Base-by-base conservation (phyloP, 2,329 filamentous ascomycete species). In the Trichoderma aggressivum region DNA sequence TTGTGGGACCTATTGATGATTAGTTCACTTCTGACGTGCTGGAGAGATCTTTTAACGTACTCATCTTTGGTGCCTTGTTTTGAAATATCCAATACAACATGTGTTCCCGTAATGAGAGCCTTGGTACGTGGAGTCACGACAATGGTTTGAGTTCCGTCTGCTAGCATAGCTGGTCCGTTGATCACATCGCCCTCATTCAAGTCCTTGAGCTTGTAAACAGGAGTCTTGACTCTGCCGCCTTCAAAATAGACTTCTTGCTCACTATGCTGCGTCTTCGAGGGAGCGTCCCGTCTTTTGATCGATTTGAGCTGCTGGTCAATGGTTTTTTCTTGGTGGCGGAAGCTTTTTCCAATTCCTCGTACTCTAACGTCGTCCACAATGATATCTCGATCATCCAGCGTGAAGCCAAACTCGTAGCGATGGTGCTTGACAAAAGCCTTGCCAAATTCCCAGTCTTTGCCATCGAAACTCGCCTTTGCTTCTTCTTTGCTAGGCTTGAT, bases 321-420 rank as follows among this genome's bases (percentile, higher is more conserved):
- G 0, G 92, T 95, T 83, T 93, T 91, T 72, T 94, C 92, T 34
- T 91, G 84, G 59, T 92, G 91, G 67, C 92, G 87, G 79, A 94
- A 95, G 59, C 93, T 95, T 85, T 94, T 97, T 60, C 93, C 94
- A 73, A 97, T 97, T 16, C 94, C 94, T 70, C 95, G 87, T 6
- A 94, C 92, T 53, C 94, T 90, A 3, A 97, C 92, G 79, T 97
- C 94, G 73, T 97, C 94, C 8, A 98, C 87, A 59, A 97, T 94
- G 68, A 97, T 93, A 75, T 97, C 93, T 70, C 94, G 87, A 72
- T 97, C 92, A 28, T 88, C 86, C 3, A 98, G 84, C 0, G 92
- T 97, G 77, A 98, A 98, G 0, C 94, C 94, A 78, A 98, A 98
- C 78, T 98, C 94, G 78, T 96, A 94, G 66, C 94, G 90, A 78